phyloP scores from a whole-genome alignment of 495 filamentous ascomycete genomes.

The Aspergillus cristatus region DNA sequence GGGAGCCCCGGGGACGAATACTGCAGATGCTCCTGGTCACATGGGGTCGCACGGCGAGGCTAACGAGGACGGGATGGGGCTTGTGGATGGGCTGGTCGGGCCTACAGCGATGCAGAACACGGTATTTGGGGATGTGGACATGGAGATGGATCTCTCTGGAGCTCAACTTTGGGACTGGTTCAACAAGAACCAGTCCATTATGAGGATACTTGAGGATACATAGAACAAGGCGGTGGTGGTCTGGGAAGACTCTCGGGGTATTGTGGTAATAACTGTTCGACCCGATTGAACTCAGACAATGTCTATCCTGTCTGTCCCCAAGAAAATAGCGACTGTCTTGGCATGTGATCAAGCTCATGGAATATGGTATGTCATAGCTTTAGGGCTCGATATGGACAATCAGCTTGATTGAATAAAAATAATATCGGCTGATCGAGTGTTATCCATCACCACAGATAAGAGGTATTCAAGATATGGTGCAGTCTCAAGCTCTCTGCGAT shows the following conservation, averaged over 20 bases:
- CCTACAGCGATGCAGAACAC: constrained; percentile 1
- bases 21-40: too few relatives aligned
- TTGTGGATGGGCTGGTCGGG: constrained; percentile 1
- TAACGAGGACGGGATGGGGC: background rate
- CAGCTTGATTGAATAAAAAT: too few relatives aligned
- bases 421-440: constrained; percentile 3
- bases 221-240: too few relatives aligned
- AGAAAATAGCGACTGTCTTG: too few relatives aligned
- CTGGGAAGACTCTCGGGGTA: too few relatives aligned
- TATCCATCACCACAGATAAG: constrained; percentile 15
- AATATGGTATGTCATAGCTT: too few relatives aligned
- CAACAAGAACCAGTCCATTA: constrained; percentile 1
- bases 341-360: too few relatives aligned
- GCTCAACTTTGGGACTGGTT: constrained; percentile 9
- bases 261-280: too few relatives aligned
- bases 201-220: constrained; percentile 2
- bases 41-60: background rate
- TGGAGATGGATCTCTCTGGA: constrained; percentile 10
- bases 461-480: constrained; percentile 5
- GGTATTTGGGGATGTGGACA: constrained; percentile 2
- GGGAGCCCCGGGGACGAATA: too few relatives aligned
- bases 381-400: too few relatives aligned
- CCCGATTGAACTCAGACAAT: too few relatives aligned
- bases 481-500: constrained; percentile 1
- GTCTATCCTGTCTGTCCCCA: too few relatives aligned